Conservation (phyloP, 2,329 filamentous ascomycete species). For the Lomentospora prolificans region DNA sequence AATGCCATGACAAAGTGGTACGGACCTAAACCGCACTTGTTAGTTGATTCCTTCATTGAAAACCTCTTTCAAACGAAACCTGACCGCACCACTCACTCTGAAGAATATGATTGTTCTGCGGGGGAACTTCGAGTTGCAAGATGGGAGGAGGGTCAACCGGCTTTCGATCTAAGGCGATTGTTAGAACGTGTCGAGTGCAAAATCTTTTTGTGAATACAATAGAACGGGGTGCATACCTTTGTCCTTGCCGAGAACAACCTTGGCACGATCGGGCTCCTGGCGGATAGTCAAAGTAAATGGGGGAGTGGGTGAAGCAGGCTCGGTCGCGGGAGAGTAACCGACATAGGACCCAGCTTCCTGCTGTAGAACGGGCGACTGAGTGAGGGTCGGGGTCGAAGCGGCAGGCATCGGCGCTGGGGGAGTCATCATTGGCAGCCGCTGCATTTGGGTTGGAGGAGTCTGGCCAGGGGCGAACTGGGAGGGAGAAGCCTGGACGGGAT, state of each 20-base stretch:
- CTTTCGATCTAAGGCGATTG: constrained; percentile 55
- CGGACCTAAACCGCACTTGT: constrained; percentile 24
- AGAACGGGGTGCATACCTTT: no score
- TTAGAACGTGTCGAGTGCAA: no score
- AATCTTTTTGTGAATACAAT: no score
- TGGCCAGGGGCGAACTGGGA: constrained; percentile 6
- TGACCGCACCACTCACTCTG: constrained; percentile 9
- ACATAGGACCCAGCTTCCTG: constrained; percentile 4
- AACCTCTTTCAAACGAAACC: background rate
- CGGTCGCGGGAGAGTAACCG: constrained; percentile 4
- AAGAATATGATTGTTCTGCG: constrained; percentile 31
- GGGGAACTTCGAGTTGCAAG: constrained; percentile 49
- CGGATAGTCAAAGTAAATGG: constrained; percentile 38
- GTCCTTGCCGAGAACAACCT: constrained; percentile 63
- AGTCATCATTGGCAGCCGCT: constrained; percentile 8
- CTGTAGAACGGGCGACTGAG: constrained; percentile 4
- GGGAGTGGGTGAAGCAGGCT: constrained; percentile 4
- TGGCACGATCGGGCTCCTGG: constrained; percentile 58
- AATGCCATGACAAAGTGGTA: constrained; percentile 39
- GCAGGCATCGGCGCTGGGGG: constrained; percentile 5
- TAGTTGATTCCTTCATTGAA: no score
- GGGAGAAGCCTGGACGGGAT: constrained; percentile 5
- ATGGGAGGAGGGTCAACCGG: constrained; percentile 84
- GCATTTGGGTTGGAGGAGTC: constrained; percentile 5
- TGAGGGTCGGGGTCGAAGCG: constrained; percentile 1